Percentiles rank a stretch among this genome's conserved stretches.
Evolutionary conservation across 106 monocot genomes (phyloP).

Genomic region (Acorus calamus): DNA sequence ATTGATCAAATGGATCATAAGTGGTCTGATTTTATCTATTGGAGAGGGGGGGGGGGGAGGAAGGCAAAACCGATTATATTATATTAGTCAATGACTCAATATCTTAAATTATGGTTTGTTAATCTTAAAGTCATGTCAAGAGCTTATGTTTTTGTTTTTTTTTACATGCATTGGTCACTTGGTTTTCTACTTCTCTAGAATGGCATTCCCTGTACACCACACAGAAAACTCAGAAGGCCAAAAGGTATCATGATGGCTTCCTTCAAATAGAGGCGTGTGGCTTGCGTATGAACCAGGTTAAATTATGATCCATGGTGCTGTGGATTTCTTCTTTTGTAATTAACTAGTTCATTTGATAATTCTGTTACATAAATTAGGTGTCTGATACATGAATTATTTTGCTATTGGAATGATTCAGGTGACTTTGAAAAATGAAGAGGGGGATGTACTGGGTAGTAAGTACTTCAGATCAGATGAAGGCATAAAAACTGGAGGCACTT

Average conservation of each 20-base stretch:
- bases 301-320: too few species aligned
- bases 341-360: neutral
- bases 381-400: neutral
- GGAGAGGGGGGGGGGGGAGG: too few species aligned
- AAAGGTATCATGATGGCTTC: slow-evolving; percentile 83
- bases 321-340: neutral
- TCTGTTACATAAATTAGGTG: too few species aligned
- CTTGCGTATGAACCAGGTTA: slow-evolving; percentile 52
- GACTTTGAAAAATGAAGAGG: slow-evolving; percentile 36
- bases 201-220: slow-evolving; percentile 77
- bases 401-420: slow-evolving; percentile 14
- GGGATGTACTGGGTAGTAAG: slow-evolving; percentile 4
- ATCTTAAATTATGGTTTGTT: too few species aligned
- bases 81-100: too few species aligned
- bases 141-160: too few species aligned
- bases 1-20: too few species aligned
- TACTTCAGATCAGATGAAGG: neutral
- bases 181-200: slow-evolving; percentile 28
- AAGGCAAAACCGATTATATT: too few species aligned
- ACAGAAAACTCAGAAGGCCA: slow-evolving; percentile 75
- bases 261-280: slow-evolving; percentile 32
- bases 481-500: neutral
- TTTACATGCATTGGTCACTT: too few species aligned
- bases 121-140: too few species aligned
- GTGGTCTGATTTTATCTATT: too few species aligned